Evolutionary conservation across 2,329 filamentous ascomycete genomes (phyloP).

Genomic region (Orbilia brochopaga): DNA sequence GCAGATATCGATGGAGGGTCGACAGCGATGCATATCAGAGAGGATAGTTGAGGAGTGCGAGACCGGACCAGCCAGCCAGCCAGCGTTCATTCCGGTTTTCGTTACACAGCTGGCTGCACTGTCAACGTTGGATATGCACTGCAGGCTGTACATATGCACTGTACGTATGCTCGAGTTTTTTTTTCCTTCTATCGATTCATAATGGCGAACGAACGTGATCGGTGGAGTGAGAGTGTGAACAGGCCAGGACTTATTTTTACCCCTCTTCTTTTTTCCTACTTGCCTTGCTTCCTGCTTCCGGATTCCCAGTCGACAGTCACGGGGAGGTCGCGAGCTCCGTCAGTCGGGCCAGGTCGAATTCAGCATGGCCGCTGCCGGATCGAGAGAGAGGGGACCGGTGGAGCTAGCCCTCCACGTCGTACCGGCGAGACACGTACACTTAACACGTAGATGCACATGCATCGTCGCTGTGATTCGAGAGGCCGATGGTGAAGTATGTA

Average conservation of each 20-base stretch:
- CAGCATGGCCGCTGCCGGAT: neutral
- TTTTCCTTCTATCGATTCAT: neutral
- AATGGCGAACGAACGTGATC: conserved; percentile 1
- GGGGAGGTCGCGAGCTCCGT: conserved; percentile 10
- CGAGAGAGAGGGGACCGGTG: neutral
- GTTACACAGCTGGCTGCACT: neutral
- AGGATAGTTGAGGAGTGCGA: neutral
- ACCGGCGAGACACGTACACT: conserved; percentile 3
- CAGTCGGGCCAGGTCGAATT: neutral
- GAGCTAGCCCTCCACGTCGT: conserved; percentile 2
- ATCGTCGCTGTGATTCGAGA: conserved; percentile 4
- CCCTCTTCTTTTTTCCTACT: conserved; percentile 5
- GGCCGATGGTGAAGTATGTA: neutral
- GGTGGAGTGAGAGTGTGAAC: neutral
- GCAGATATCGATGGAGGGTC: neutral
- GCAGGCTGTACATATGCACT: too few relatives aligned
- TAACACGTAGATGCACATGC: conserved; percentile 8
- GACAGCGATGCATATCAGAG: neutral
- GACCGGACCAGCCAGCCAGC: conserved; percentile 7
- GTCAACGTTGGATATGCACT: neutral
- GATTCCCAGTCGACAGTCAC: neutral
- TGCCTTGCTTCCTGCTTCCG: too few relatives aligned
- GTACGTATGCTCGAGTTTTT: too few relatives aligned
- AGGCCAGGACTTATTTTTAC: neutral
- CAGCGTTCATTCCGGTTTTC: neutral